phyloP scores from a whole-genome alignment of 2,329 filamentous ascomycete genomes.

The Colletotrichum eleusines region DNA sequence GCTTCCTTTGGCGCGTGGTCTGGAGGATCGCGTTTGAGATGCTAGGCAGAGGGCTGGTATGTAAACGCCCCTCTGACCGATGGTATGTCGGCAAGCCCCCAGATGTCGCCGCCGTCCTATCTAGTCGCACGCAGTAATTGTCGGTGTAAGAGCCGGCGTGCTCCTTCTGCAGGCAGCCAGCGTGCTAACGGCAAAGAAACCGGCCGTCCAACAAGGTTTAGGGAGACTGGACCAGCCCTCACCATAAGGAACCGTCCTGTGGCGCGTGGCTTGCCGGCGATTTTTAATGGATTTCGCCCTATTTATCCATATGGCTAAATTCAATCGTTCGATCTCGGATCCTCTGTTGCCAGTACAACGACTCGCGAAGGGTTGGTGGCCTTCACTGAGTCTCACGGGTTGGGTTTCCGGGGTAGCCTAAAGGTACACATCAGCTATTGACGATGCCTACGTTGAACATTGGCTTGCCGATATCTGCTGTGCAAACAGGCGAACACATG shows the following conservation, averaged over 20 bases:
- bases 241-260: neutral
- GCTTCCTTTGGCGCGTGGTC: neutral
- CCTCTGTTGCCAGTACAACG: too few relatives aligned
- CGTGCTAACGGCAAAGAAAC: neutral
- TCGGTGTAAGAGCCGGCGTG: neutral
- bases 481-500: neutral
- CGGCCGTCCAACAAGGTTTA: neutral
- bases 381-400: too few relatives aligned
- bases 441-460: neutral
- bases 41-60: neutral
- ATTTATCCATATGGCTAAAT: neutral
- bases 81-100: neutral
- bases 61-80: too few relatives aligned
- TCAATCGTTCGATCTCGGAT: too few relatives aligned
- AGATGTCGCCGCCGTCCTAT: neutral
- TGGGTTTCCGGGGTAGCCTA: neutral
- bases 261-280: neutral
- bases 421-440: neutral
- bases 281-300: neutral
- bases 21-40: slow-evolving; percentile 17
- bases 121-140: neutral
- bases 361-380: too few relatives aligned
- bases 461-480: neutral
- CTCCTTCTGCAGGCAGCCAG: neutral
- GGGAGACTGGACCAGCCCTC: neutral